A percentile compares a stretch with the other conserved stretches of the same genome.
Evolutionary conservation across 1,284 basidiomycete species (phyloP).

Genomic region (Cryptococcus depauperatus): DNA sequence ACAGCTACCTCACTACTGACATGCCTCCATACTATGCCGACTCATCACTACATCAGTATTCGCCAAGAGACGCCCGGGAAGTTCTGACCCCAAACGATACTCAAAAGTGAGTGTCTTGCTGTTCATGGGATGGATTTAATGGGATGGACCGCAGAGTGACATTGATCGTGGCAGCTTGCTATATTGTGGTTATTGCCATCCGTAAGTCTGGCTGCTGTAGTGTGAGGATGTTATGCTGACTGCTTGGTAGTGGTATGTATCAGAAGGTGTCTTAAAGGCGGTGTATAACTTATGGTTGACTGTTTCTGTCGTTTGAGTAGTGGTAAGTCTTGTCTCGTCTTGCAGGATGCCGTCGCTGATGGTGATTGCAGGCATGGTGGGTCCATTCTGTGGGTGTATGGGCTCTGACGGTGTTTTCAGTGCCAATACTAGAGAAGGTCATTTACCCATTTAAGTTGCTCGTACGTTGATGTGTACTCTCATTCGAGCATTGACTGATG

Average conservation of each 20-base stretch:
- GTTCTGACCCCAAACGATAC: conserved; percentile 10
- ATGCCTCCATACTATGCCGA: too few species aligned
- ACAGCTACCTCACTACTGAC: too few species aligned
- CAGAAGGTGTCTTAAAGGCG: background rate
- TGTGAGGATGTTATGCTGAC: background rate
- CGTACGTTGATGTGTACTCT: conserved; percentile 15
- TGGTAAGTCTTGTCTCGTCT: conserved; percentile 6
- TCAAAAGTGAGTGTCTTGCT: conserved; percentile 12
- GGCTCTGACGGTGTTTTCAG: conserved; percentile 8
- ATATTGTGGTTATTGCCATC: conserved; percentile 33
- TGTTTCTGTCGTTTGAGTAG: conserved; percentile 11
- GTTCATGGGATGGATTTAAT: background rate
- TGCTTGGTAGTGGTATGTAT: conserved; percentile 11
- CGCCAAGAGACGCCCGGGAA: conserved; percentile 11
- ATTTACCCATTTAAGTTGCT: conserved; percentile 88
- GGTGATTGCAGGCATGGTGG: conserved; percentile 21
- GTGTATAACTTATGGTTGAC: background rate
- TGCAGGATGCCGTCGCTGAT: background rate
- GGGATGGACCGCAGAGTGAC: conserved; percentile 27
- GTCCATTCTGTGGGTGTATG: background rate
- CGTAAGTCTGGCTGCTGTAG: conserved; percentile 20
- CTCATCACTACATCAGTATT: conserved; percentile 6
- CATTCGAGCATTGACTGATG: background rate
- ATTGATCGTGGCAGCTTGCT: conserved; percentile 35
- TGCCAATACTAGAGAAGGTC: conserved; percentile 47